These are phyloP conservation scores for Rhizopus stolonifer DNA, from an alignment of 371 early-diverging fungal species.

Conservation along the genomic window DNA sequence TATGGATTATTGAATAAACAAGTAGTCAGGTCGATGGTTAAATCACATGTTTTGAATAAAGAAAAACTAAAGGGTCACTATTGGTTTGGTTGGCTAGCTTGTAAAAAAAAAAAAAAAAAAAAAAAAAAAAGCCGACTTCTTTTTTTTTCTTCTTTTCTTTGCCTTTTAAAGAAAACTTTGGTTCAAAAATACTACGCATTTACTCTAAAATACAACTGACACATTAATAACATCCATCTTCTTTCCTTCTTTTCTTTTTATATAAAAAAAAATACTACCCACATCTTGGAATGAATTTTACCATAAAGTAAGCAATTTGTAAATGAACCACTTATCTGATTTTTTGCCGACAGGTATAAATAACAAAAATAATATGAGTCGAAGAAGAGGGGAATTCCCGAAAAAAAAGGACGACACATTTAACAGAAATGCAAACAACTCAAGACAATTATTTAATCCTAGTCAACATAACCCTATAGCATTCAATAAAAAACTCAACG, in stretches of 20 bases:
- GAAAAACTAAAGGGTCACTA: too few species aligned
- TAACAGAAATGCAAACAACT: slow-evolving; percentile 8
- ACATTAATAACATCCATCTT: neutral
- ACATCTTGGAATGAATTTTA: slow-evolving; percentile 1
- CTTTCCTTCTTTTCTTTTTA: neutral
- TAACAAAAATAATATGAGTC: slow-evolving; percentile 18
- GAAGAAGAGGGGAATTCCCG: slow-evolving; percentile 18
- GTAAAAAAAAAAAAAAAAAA: too few species aligned
- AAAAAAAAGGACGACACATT: slow-evolving; percentile 22
- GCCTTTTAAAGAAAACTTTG: too few species aligned
- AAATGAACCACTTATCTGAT: neutral
- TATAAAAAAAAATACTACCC: neutral
- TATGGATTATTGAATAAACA: too few species aligned
- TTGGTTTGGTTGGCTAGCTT: too few species aligned
- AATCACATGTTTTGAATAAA: too few species aligned
- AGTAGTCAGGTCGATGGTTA: too few species aligned
- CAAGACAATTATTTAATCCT: slow-evolving; percentile 39
- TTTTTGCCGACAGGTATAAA: neutral
- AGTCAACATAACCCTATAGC: slow-evolving; percentile 38
- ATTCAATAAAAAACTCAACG: slow-evolving; percentile 26
- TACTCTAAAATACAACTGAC: too few species aligned
- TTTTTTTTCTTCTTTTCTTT: too few species aligned
- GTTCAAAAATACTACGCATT: too few species aligned
- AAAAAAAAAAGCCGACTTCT: too few species aligned
- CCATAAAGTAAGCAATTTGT: neutral